phyloP scores from a whole-genome alignment of 2,329 filamentous ascomycete species.

The Parasarocladium wereldwijsianum region DNA sequence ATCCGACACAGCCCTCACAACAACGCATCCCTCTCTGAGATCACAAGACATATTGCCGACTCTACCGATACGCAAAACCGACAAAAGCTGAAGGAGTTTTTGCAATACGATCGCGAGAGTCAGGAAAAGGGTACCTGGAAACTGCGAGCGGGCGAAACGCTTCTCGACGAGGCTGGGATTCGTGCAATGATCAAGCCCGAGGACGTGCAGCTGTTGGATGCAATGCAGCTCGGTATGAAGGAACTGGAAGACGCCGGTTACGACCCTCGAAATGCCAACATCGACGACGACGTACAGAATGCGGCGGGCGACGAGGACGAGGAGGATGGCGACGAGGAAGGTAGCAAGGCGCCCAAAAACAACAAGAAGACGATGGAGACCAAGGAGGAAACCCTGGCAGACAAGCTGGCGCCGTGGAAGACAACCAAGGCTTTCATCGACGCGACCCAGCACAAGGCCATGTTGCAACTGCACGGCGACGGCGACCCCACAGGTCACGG shows the following conservation, averaged over 20 bases:
- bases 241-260: constrained; percentile 86
- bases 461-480: constrained; percentile 87
- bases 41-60: constrained; percentile 84
- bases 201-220: constrained; percentile 85
- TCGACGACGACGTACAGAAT: constrained; percentile 44
- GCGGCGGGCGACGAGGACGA: constrained; percentile 48
- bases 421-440: constrained; percentile 94
- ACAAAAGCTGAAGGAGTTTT: constrained; percentile 93
- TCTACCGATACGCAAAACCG: constrained; percentile 91
- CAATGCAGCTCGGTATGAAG: constrained; percentile 91
- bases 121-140: constrained; percentile 66
- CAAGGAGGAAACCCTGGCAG: constrained; percentile 58
- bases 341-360: constrained; percentile 21
- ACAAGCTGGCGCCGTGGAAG: constrained; percentile 90
- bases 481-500: constrained; percentile 90
- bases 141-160: constrained; percentile 53
- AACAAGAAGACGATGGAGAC: constrained; percentile 31
- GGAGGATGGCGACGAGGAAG: constrained; percentile 30
- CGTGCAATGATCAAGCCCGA: constrained; percentile 87
- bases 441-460: constrained; percentile 86
- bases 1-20: constrained; percentile 61
- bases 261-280: constrained; percentile 44
- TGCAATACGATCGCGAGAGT: constrained; percentile 70
- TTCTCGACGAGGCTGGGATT: constrained; percentile 69
- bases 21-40: constrained; percentile 61